Conservation (phyloP, 805 yeast species). For the Lipomyces orientalis region DNA sequence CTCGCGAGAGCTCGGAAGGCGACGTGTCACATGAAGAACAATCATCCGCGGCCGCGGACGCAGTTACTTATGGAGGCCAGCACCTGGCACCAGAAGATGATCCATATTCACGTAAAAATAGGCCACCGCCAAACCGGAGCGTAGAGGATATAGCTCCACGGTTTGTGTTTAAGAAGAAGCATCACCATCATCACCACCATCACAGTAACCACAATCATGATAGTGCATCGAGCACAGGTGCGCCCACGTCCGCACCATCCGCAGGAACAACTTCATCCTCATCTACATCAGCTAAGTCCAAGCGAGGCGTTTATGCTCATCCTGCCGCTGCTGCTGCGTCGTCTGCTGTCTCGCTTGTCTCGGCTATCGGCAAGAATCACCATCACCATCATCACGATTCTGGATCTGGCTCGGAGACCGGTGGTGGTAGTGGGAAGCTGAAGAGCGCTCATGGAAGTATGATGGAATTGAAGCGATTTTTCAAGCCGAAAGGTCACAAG, state of each 20-base stretch:
- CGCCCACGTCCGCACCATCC: constrained; percentile 10
- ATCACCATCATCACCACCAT: constrained; percentile 24
- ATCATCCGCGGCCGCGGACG: not conserved
- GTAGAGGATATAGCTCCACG: constrained; percentile 46
- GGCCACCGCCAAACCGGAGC: constrained; percentile 39
- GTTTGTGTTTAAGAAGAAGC: constrained; percentile 44
- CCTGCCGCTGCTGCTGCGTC: constrained; percentile 34
- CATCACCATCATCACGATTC: constrained; percentile 31
- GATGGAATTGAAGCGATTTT: constrained; percentile 53
- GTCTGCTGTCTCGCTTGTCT: constrained; percentile 36
- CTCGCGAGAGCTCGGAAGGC: constrained; percentile 26
- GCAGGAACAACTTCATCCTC: constrained; percentile 1
- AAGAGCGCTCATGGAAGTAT: constrained; percentile 41
- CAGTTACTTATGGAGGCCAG: not conserved
- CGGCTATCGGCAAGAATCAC: constrained; percentile 35
- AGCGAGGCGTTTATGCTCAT: constrained; percentile 16
- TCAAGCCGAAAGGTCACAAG: constrained; percentile 46
- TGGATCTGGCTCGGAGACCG: constrained; percentile 23
- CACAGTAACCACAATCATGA: constrained; percentile 14
- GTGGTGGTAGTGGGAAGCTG: constrained; percentile 23
- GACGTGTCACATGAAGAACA: not conserved
- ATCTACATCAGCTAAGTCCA: constrained; percentile 3
- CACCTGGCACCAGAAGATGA: constrained; percentile 40
- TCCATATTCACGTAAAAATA: constrained; percentile 45
- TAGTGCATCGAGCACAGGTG: constrained; percentile 25